These are phyloP conservation scores for Candida stauntonica DNA, from an alignment of 805 yeast species.

Conservation along the genomic window DNA sequence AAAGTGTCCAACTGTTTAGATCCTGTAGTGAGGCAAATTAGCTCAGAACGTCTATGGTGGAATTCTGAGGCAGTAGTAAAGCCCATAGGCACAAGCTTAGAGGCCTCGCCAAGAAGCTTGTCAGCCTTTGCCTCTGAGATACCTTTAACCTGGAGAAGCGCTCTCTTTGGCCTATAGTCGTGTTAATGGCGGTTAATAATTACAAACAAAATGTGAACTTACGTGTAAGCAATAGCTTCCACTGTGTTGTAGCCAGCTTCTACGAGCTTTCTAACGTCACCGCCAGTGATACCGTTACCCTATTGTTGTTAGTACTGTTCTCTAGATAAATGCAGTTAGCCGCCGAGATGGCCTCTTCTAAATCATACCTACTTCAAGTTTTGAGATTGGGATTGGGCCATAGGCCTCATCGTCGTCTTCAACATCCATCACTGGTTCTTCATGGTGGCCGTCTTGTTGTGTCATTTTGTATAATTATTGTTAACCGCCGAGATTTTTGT, in stretches of 20 bases:
- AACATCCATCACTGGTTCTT: conserved; percentile 14
- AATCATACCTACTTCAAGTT: conserved; percentile 34
- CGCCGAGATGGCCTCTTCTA: background rate
- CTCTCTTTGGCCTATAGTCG: conserved; percentile 57
- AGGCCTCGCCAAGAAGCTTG: conserved; percentile 73
- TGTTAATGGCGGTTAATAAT: conserved; percentile 7
- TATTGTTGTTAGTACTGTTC: conserved; percentile 14
- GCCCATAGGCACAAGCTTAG: conserved; percentile 88
- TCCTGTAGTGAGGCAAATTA: conserved; percentile 92
- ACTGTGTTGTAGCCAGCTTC: conserved; percentile 87
- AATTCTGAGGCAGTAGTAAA: conserved; percentile 96
- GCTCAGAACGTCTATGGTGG: conserved; percentile 82
- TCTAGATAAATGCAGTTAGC: background rate
- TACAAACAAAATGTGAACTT: conserved; percentile 13
- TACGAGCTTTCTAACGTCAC: conserved; percentile 74
- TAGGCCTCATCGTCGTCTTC: conserved; percentile 47
- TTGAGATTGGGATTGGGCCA: conserved; percentile 53
- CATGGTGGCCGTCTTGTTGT: conserved; percentile 13
- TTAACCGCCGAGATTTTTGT: too few species aligned
- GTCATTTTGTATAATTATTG: too few species aligned
- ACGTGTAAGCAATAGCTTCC: conserved; percentile 87
- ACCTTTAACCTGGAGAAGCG: conserved; percentile 75
- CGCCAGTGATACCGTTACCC: conserved; percentile 81
- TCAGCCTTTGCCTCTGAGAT: conserved; percentile 96
- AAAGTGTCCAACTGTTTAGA: conserved; percentile 90